Conservation (phyloP, 2,329 filamentous ascomycete species). For the Periglandula ipomoeae region DNA sequence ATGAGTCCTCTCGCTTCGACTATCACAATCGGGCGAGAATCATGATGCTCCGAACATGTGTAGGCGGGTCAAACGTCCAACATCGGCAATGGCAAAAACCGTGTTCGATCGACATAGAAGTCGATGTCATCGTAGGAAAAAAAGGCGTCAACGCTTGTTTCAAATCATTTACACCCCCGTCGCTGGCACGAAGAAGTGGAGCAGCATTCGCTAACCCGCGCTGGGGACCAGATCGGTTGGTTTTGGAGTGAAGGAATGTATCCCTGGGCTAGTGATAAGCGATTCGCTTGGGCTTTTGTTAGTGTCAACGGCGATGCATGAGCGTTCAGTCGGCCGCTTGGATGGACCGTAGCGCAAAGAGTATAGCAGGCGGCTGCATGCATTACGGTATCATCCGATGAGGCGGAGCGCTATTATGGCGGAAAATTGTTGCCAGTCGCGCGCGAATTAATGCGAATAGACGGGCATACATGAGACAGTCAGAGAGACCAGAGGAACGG, state of each 20-base stretch:
- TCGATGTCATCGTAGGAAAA: neutral
- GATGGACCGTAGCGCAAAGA: neutral
- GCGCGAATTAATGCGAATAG: neutral
- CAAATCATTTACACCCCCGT: neutral
- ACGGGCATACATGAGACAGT: neutral
- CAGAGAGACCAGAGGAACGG: neutral
- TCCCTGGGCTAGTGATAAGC: neutral
- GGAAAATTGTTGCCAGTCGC: neutral
- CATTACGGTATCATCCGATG: neutral
- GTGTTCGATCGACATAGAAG: neutral
- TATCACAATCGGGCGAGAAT: too few relatives aligned
- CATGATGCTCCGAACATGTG: too few relatives aligned
- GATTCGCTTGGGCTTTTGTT: too few relatives aligned
- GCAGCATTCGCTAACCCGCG: neutral
- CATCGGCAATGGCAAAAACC: neutral
- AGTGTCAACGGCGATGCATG: too few relatives aligned
- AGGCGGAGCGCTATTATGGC: neutral
- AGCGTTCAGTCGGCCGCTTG: too few relatives aligned
- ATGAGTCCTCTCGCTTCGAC: too few relatives aligned
- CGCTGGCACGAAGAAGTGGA: neutral
- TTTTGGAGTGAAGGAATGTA: neutral
- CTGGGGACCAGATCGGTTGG: neutral
- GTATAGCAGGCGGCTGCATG: neutral
- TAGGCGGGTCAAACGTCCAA: too few relatives aligned
- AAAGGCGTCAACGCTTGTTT: conserved; percentile 5